Percentiles rank a stretch among this genome's conserved stretches.
Conservation (phyloP, 2,329 filamentous ascomycete species). For the Neobulgaria alba region DNA sequence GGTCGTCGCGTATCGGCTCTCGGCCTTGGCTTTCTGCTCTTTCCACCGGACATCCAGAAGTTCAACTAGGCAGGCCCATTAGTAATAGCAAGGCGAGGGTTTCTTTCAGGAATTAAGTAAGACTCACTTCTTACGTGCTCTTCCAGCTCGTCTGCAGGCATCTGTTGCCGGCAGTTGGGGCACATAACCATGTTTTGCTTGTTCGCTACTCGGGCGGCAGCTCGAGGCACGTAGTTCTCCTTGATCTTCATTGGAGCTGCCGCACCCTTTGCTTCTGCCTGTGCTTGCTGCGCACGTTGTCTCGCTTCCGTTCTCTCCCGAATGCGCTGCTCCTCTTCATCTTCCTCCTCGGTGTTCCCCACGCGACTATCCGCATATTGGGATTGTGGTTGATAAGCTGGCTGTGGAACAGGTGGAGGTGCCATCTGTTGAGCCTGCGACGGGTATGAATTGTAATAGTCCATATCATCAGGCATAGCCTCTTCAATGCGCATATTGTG, state of each 20-base stretch:
- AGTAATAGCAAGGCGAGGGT: slow-evolving; percentile 3
- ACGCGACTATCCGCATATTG: slow-evolving; percentile 24
- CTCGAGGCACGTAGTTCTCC: slow-evolving; percentile 84
- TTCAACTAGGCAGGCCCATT: slow-evolving; percentile 52
- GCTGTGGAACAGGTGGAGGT: slow-evolving; percentile 32
- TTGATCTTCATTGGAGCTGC: slow-evolving; percentile 77
- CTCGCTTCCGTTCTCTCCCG: slow-evolving; percentile 53
- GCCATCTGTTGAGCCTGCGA: slow-evolving; percentile 30
- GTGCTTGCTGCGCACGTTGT: slow-evolving; percentile 62
- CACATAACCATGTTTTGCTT: slow-evolving; percentile 64
- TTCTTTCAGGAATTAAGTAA: neutral
- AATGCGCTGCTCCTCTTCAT: slow-evolving; percentile 56
- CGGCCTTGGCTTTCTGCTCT: slow-evolving; percentile 84
- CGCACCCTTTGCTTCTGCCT: slow-evolving; percentile 65
- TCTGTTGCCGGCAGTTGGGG: slow-evolving; percentile 86
- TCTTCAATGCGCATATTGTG: slow-evolving; percentile 80
- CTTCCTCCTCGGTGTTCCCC: slow-evolving; percentile 37
- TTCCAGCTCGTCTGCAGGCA: slow-evolving; percentile 79
- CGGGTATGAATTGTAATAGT: slow-evolving; percentile 44
- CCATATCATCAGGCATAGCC: slow-evolving; percentile 76
- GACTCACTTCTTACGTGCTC: slow-evolving; percentile 78
- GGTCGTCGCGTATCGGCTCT: slow-evolving; percentile 74
- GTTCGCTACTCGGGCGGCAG: slow-evolving; percentile 62
- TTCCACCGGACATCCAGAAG: slow-evolving; percentile 92
- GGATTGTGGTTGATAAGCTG: slow-evolving; percentile 28